Conservation (phyloP, 1,139 yeast species). For the Groenewaldozyma auringiensis region DNA sequence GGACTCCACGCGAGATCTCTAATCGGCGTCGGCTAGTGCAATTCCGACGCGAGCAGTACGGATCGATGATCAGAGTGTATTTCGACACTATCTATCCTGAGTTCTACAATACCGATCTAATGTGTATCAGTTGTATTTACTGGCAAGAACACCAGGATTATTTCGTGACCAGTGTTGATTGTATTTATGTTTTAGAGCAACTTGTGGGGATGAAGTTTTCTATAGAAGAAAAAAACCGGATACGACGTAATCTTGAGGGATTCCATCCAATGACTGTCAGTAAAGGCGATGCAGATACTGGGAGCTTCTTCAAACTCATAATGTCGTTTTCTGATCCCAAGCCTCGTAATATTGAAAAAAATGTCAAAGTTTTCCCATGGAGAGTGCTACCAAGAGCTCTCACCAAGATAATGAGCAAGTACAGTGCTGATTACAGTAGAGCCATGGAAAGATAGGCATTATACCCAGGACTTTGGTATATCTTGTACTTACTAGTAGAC, state of each 20-base stretch:
- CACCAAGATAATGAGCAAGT: conserved; percentile 55
- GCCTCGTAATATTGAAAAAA: conserved; percentile 67
- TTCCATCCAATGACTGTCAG: conserved; percentile 57
- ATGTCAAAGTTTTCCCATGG: conserved; percentile 65
- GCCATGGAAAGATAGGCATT: conserved; percentile 1
- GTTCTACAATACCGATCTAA: conserved; percentile 26
- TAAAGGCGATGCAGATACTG: conserved; percentile 40
- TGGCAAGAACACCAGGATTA: conserved; percentile 48
- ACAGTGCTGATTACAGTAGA: conserved; percentile 31
- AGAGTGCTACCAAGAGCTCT: conserved; percentile 46
- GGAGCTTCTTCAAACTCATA: conserved; percentile 47
- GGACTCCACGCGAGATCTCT: conserved; percentile 30
- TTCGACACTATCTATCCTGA: conserved; percentile 30
- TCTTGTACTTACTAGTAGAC: not conserved
- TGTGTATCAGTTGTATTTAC: conserved; percentile 50
- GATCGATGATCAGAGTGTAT: conserved; percentile 28
- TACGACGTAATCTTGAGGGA: conserved; percentile 59
- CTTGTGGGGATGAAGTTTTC: conserved; percentile 51
- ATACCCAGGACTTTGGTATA: too few relatives aligned
- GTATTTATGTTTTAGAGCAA: conserved; percentile 50
- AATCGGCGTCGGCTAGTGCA: conserved; percentile 30
- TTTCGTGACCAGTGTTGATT: conserved; percentile 61
- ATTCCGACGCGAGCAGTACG: conserved; percentile 31
- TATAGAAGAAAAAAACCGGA: conserved; percentile 64
- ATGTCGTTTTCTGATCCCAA: conserved; percentile 62